Evolutionary conservation across 345 rosid genomes (phyloP).

Genomic region (Barbarea vulgaris): DNA sequence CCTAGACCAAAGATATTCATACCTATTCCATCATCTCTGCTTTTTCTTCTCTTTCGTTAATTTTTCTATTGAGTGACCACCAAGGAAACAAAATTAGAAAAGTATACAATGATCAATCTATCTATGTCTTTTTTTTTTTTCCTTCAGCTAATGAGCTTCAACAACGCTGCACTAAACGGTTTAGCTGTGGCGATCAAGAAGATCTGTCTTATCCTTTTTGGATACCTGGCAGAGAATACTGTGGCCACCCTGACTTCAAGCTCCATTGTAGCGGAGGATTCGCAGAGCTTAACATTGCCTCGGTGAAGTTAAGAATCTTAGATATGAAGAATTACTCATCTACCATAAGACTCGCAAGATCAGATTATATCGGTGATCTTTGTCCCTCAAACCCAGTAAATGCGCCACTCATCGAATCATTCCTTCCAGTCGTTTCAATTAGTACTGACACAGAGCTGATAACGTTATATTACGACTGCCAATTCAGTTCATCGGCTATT

Average conservation of each 20-base stretch:
- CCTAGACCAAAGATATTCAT: too few species aligned
- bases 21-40: too few species aligned
- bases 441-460: slow-evolving; percentile 21
- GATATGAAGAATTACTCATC: too few species aligned
- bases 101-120: too few species aligned
- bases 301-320: slow-evolving; percentile 36
- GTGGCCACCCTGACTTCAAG: slow-evolving; percentile 44
- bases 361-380: slow-evolving; percentile 20
- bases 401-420: neutral
- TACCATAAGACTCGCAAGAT: slow-evolving; percentile 21
- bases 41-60: too few species aligned
- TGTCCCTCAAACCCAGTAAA: slow-evolving; percentile 35
- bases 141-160: slow-evolving; percentile 6
- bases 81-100: too few species aligned
- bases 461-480: slow-evolving; percentile 42
- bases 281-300: slow-evolving; percentile 31
- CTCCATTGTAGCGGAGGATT: neutral
- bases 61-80: too few species aligned
- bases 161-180: neutral
- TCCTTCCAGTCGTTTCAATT: neutral
- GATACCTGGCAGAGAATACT: slow-evolving; percentile 12
- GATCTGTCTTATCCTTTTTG: slow-evolving; percentile 44
- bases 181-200: slow-evolving; percentile 13
- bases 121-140: too few species aligned
- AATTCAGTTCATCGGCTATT: neutral